A percentile compares a stretch with the other conserved stretches of the same genome.
These are phyloP conservation scores for Colletotrichum brevisporum DNA, from an alignment of 2,329 filamentous ascomycete species.

Conservation along the genomic window DNA sequence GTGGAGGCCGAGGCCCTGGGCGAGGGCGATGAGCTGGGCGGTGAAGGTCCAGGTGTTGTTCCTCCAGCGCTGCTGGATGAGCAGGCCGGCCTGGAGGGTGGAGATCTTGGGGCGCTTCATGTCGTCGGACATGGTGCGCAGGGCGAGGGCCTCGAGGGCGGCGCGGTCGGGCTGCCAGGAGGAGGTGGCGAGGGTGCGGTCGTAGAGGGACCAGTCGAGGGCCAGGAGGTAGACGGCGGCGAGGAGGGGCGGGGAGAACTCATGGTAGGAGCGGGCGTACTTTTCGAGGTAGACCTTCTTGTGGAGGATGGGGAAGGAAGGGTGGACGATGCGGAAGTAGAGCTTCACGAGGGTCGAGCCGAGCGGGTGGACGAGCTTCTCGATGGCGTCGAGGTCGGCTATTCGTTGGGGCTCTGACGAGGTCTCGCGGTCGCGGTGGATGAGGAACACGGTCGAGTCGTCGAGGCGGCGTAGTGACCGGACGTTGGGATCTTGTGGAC, in stretches of 20 bases:
- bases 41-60: conserved; percentile 64
- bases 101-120: conserved; percentile 68
- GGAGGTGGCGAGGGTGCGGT: conserved; percentile 60
- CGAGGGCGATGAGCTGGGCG: conserved; percentile 68
- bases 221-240: conserved; percentile 75
- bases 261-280: conserved; percentile 68
- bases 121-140: conserved; percentile 60
- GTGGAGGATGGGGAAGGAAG: conserved; percentile 70
- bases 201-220: conserved; percentile 73
- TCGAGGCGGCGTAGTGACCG: conserved; percentile 52
- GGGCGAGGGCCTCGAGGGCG: conserved; percentile 55
- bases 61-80: conserved; percentile 65
- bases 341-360: conserved; percentile 75
- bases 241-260: conserved; percentile 71
- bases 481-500: conserved; percentile 59
- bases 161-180: conserved; percentile 50
- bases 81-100: conserved; percentile 67
- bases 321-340: conserved; percentile 75
- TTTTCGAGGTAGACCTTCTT: conserved; percentile 75
- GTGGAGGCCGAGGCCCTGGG: conserved; percentile 71
- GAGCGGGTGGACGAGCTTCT: conserved; percentile 73
- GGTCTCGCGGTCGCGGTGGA: conserved; percentile 52
- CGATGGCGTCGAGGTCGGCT: conserved; percentile 64
- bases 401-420: conserved; percentile 57
- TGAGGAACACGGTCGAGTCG: conserved; percentile 53